Evolutionary conservation across 169 alveolate species (phyloP).

Genomic region (Perkinsus olseni): DNA sequence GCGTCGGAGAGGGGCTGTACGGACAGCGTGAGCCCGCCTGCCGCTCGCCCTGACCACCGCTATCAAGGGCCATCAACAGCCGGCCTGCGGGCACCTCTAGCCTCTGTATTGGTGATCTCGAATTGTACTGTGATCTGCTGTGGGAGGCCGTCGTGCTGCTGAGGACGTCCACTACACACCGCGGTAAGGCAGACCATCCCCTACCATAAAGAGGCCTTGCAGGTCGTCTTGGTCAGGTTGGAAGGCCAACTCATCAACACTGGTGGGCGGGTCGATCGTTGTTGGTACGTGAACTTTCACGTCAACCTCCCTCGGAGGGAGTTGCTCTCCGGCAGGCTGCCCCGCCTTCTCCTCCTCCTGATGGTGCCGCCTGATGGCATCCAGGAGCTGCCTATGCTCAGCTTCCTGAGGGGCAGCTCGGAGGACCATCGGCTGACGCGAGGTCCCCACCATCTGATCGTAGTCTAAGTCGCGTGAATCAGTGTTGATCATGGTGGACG

Average conservation of each 20-base stretch:
- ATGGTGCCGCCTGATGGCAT: neutral
- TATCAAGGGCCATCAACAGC: too few relatives aligned
- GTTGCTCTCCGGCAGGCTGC: neutral
- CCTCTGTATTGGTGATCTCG: neutral
- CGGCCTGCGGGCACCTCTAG: too few relatives aligned
- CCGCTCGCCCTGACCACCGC: neutral
- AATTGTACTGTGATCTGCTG: neutral
- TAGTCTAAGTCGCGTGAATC: neutral
- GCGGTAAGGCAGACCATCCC: neutral
- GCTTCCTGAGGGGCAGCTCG: neutral
- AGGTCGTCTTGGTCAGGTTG: neutral
- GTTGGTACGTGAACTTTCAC: neutral
- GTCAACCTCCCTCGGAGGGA: neutral
- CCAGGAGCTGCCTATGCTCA: neutral
- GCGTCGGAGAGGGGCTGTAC: neutral
- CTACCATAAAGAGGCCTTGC: neutral
- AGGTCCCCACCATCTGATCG: neutral
- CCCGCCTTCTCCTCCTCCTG: neutral
- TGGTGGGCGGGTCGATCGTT: neutral
- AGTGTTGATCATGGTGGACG: neutral
- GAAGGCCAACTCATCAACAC: neutral
- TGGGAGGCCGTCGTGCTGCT: neutral
- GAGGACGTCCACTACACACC: neutral
- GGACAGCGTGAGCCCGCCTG: neutral
- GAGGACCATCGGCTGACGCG: neutral